Base-by-base conservation (phyloP, 2,329 filamentous ascomycete genomes). In the Keithomyces neogunnii region DNA sequence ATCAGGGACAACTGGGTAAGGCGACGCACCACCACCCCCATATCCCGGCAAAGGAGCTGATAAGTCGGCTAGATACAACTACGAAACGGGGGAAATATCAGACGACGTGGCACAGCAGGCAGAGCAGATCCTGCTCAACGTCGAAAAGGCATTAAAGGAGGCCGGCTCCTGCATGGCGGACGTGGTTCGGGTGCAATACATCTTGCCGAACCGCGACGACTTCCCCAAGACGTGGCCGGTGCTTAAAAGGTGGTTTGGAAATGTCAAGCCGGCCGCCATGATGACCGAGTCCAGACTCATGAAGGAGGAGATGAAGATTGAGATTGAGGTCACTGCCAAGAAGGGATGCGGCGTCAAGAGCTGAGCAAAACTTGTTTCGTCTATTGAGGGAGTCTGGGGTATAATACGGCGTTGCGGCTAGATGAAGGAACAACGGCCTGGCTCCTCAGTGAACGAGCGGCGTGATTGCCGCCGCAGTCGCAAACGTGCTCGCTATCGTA, bases 401-500 rank as follows among this genome's bases (percentile, higher is more conserved):
- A 13, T 31, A 35, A n/a, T 9, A 35, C n/a, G 30, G 31, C 13
- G 3, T 33, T 33, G 19, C 19, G 19, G 19, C 19, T 19, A 19
- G 19, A 19, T 19, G 19, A 19, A 19, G 19, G 19, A 19, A 19
- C 19, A 19, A 19, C 19, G 28, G 26, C 11, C 7, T n/a, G 40
- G 28, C 5, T 10, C 30, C 38, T 55, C 52, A 64, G 50, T 67
- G 58, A 29, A 59, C 56, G 38, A 67, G 33, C 29, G 62, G 60
- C 3, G 61, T 61, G 47, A 66, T 53, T 46, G 60, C 48, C 35
- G 60, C 61, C 3, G 80, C 82, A 0, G 73, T 73, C 1, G 62
- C 73, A 68, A 86, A 85, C 57, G 81, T 76, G 4, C 74, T 68
- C 3, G 65, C 74, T 29, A 85, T 80, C 0, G 80, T 83, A 10